phyloP scores from a whole-genome alignment of 176 grass and related monocot genomes.

The Musa troglodytarum region DNA sequence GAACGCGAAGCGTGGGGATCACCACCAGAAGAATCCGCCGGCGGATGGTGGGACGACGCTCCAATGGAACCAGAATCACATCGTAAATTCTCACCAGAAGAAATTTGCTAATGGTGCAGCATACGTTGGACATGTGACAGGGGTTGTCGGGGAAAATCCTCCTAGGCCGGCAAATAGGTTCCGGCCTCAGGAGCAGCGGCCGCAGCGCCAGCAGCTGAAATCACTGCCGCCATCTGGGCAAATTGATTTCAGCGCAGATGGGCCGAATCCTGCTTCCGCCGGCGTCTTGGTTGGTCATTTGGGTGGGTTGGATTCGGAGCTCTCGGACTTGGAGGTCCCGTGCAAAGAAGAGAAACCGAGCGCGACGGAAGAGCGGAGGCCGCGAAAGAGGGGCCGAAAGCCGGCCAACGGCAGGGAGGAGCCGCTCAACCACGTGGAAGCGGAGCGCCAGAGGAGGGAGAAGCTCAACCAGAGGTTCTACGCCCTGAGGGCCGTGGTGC shows the following conservation, averaged over 20 bases:
- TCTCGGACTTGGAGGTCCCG: constrained; percentile 17
- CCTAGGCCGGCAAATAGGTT: not conserved
- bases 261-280: not conserved
- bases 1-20: not conserved
- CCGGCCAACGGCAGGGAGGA: constrained; percentile 18
- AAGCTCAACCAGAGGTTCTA: no score
- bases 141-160: not conserved
- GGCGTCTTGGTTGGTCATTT: constrained; percentile 1
- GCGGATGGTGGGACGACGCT: not conserved
- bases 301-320: constrained; percentile 11
- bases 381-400: constrained; percentile 70
- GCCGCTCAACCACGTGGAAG: constrained; percentile 78
- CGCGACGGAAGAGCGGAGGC: constrained; percentile 31
- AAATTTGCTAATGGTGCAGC: not conserved
- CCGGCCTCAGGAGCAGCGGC: not conserved
- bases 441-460: not conserved
- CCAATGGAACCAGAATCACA: not conserved
- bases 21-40: constrained; percentile 14
- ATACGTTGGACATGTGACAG: not conserved
- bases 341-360: constrained; percentile 10
- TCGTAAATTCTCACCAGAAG: not conserved
- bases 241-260: constrained; percentile 14
- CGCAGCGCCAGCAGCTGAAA: not conserved
- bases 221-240: constrained; percentile 1
- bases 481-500: no score